Evolutionary conservation across 192 early-diverging fungal genomes (phyloP).

Genomic region (Backusella mclennaniae): DNA sequence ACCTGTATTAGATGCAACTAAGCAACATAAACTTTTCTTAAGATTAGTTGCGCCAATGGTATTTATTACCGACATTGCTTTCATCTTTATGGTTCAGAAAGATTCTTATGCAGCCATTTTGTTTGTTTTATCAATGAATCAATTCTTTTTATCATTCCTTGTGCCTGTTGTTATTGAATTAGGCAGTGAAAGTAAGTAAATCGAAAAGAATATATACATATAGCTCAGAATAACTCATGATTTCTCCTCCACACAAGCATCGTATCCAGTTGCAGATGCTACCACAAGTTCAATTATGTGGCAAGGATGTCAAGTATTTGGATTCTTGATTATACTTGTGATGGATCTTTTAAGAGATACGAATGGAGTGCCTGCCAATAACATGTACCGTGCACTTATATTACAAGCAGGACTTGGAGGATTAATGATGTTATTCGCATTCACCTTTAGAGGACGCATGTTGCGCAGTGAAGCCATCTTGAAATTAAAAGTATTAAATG

Average conservation of each 20-base stretch:
- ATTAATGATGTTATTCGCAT: slow-evolving; percentile 17
- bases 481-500: background rate
- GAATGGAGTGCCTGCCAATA: slow-evolving; percentile 18
- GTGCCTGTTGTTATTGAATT: slow-evolving; percentile 38
- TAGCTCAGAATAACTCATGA: background rate
- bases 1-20: slow-evolving; percentile 33
- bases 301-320: slow-evolving; percentile 39
- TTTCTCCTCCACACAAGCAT: slow-evolving; percentile 5
- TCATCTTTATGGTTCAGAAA: slow-evolving; percentile 32
- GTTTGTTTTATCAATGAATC: slow-evolving; percentile 34
- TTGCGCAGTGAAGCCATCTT: slow-evolving; percentile 27
- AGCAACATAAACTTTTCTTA: slow-evolving; percentile 34
- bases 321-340: slow-evolving; percentile 25
- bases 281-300: slow-evolving; percentile 34
- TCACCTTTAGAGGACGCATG: slow-evolving; percentile 28
- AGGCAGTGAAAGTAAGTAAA: slow-evolving; percentile 32
- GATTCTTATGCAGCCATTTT: slow-evolving; percentile 32
- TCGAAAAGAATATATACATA: background rate
- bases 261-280: slow-evolving; percentile 34
- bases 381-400: slow-evolving; percentile 32
- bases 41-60: slow-evolving; percentile 30
- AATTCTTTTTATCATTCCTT: slow-evolving; percentile 37
- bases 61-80: slow-evolving; percentile 29
- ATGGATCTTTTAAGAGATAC: slow-evolving; percentile 30
- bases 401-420: slow-evolving; percentile 29